phyloP scores from a whole-genome alignment of 352 stramenopile genomes.

The Phytopythium helicoides region DNA sequence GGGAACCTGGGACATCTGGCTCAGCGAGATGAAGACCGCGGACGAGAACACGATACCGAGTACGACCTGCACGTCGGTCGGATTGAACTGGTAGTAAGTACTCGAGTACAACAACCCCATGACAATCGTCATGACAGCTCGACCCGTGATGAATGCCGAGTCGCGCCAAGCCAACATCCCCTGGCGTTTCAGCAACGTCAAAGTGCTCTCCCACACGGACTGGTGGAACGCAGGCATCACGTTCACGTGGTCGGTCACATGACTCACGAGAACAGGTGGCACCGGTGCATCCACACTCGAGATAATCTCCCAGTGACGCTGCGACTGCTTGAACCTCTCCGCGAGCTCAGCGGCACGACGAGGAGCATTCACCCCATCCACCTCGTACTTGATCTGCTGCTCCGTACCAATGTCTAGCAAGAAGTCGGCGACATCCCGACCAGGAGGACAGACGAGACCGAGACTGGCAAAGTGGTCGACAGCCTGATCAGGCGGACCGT shows the following conservation, averaged over 20 bases:
- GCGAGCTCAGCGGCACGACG: slow-evolving; percentile 12
- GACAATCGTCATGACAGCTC: slow-evolving; percentile 1
- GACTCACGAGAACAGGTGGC: slow-evolving; percentile 8
- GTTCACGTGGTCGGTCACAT: slow-evolving; percentile 12
- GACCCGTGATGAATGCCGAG: slow-evolving; percentile 30
- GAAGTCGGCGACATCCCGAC: slow-evolving; percentile 32
- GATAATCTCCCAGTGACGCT: slow-evolving; percentile 26
- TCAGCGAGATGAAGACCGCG: slow-evolving; percentile 64
- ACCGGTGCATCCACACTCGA: slow-evolving; percentile 21
- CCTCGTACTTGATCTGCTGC: slow-evolving; percentile 25
- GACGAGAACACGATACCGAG: slow-evolving; percentile 56
- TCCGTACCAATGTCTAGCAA: slow-evolving; percentile 23
- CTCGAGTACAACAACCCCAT: slow-evolving; percentile 4
- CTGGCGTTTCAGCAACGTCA: slow-evolving; percentile 36
- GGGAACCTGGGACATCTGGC: slow-evolving; percentile 54
- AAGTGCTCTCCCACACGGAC: slow-evolving; percentile 28
- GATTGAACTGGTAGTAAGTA: slow-evolving; percentile 4
- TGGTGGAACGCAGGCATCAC: slow-evolving; percentile 30
- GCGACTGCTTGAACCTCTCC: slow-evolving; percentile 30
- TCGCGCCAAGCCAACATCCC: slow-evolving; percentile 58
- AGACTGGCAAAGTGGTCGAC: slow-evolving; percentile 35
- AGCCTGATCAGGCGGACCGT: slow-evolving; percentile 17
- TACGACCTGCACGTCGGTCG: background rate
- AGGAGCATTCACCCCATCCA: background rate
- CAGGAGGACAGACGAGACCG: slow-evolving; percentile 28